Base-by-base conservation (phyloP, 108 stramenopile species). In the Discostella pseudostelligera region DNA sequence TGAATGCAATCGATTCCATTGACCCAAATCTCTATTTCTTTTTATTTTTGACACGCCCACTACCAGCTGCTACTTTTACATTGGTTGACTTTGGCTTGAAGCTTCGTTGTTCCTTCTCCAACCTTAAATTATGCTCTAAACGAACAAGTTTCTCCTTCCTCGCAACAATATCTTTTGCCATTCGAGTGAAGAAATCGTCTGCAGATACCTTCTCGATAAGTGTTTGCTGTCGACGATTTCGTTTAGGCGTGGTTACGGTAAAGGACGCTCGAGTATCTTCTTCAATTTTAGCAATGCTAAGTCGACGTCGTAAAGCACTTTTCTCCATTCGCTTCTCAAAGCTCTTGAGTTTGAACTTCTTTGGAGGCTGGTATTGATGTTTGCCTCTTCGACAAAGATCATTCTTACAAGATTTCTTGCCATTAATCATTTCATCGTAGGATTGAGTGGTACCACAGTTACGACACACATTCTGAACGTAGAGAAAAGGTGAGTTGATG, bases 381-480 rank as follows among this genome's bases (percentile, higher is more conserved):
- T 56, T 32, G 17, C 29, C 47, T 3, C 39, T 59, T 48, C 45
- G 47, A 24, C 67, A 68, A 21, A 24, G 28, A 29, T 59, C 57
- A 20, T 58, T 58, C 43, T 17, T 40, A 32, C 65, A 66, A 22
- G 14, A 26, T 16, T 10, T 43, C n/a, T 36, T 54, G 7, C 51
- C 47, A 13, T 39, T 14, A 19, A 28, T 32, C 55, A 66, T 46
- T 56, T 66, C 55, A 28, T 32, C 19, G 24, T 39, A 66, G n/a
- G 65, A 56, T 56, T 66, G 65, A 2, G 19, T 35, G 10, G 21
- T n/a, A 0, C 65, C 55, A 56, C 65, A 66, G 19, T 56, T 56
- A 0, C 21, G 55, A 39, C 65, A 66, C n/a, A 36, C 32, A 35
- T 56, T 56, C 55, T 56, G 17, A 22, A 50, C 47, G 47, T 21